Conservation (phyloP, 1,284 basidiomycete species). For the Cryptococcus neoformans region DNA sequence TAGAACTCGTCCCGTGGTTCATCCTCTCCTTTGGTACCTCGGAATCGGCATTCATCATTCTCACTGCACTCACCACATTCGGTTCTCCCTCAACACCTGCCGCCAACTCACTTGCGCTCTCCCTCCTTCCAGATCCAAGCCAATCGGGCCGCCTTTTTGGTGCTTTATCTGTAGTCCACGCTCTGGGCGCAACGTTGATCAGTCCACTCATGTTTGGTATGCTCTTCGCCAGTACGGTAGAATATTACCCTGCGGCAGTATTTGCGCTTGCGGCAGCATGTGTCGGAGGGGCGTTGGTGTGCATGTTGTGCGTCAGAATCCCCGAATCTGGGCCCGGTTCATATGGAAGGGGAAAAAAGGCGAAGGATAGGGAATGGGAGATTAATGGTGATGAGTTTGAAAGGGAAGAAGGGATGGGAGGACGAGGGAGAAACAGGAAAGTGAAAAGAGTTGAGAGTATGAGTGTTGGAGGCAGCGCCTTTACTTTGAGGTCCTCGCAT, state of each 20-base stretch:
- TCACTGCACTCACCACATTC: conserved; percentile 31
- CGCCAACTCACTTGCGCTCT: conserved; percentile 43
- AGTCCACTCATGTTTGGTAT: conserved; percentile 42
- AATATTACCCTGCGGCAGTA: conserved; percentile 37
- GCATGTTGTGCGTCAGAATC: conserved; percentile 25
- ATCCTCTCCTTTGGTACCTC: conserved; percentile 49
- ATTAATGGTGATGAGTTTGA: neutral
- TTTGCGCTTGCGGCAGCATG: conserved; percentile 34
- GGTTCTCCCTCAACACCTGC: conserved; percentile 38
- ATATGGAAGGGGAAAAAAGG: neutral
- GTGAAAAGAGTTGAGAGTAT: conserved; percentile 2
- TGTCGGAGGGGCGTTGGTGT: conserved; percentile 21
- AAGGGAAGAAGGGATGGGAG: conserved; percentile 1
- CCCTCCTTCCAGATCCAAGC: conserved; percentile 34
- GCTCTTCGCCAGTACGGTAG: conserved; percentile 40
- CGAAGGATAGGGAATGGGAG: conserved; percentile 6
- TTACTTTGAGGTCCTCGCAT: no score
- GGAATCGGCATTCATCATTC: conserved; percentile 30
- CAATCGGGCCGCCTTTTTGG: conserved; percentile 48
- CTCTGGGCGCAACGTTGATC: conserved; percentile 37
- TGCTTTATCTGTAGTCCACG: conserved; percentile 40
- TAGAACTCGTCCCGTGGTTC: conserved; percentile 60
- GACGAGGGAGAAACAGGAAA: conserved; percentile 26
- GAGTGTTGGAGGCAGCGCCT: neutral
- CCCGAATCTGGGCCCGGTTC: neutral